A percentile compares a stretch with the other conserved stretches of the same genome.
phyloP scores from a whole-genome alignment of 768 basidiomycete genomes.

The Leccinum aurantiacum region DNA sequence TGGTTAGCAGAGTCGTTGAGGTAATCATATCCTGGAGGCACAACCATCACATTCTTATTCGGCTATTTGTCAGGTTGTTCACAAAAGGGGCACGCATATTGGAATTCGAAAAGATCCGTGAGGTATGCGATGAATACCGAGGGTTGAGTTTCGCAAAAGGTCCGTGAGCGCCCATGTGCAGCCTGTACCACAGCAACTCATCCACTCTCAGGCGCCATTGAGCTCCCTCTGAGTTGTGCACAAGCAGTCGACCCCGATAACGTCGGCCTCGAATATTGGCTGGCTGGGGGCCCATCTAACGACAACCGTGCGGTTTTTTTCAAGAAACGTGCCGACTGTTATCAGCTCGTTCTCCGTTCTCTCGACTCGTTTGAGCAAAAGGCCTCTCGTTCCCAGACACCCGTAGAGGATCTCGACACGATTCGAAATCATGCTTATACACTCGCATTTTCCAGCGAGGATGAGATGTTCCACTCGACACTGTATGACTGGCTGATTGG shows the following conservation, averaged over 20 bases:
- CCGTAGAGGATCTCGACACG: conserved; percentile 58
- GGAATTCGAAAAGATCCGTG: conserved; percentile 79
- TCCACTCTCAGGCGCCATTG: conserved; percentile 64
- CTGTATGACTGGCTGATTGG: conserved; percentile 93
- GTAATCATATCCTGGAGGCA: conserved; percentile 42
- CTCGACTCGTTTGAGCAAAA: conserved; percentile 77
- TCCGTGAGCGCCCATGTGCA: conserved; percentile 29
- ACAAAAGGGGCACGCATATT: conserved; percentile 84
- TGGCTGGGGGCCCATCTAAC: conserved; percentile 53
- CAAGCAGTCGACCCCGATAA: conserved; percentile 73
- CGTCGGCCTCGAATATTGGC: conserved; percentile 75
- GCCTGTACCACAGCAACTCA: background rate
- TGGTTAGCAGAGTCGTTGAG: conserved; percentile 85
- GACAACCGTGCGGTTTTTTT: conserved; percentile 60
- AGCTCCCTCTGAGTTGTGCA: conserved; percentile 84
- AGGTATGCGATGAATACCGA: conserved; percentile 88
- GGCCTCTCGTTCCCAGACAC: conserved; percentile 35
- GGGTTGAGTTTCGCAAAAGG: conserved; percentile 82
- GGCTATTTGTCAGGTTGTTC: conserved; percentile 60
- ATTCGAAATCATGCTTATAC: conserved; percentile 85
- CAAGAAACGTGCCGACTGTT: conserved; percentile 68
- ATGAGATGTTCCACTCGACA: conserved; percentile 91
- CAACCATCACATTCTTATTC: conserved; percentile 3
- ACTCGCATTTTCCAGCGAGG: conserved; percentile 78
- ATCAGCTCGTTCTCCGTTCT: conserved; percentile 81